Evolutionary conservation across 176 grass and related monocot species (phyloP), one percentile per base, ranked within the genome.

Genomic region (Alloteropsis semialata): DNA sequence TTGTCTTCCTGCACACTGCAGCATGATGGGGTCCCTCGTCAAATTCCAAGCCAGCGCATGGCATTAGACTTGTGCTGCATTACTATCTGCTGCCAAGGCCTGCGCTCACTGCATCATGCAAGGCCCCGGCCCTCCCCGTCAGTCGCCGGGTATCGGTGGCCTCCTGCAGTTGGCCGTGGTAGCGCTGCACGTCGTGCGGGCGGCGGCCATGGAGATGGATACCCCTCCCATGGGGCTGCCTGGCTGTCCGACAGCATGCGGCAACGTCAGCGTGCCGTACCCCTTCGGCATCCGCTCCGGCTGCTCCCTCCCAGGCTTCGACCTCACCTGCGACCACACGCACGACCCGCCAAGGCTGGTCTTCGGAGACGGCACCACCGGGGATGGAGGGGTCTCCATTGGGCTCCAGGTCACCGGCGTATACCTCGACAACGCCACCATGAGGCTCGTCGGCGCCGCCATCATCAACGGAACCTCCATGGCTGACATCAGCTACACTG

Each of bases 401-500:
- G 37, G 37, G 21, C 4, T 36, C 34, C 34, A 36, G 34, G 34
- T 36, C 34, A 5, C 34, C 34, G 34, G 34, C 34, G 5, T 36
- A 36, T 36, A 36, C 34, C 51, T 54, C 50, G 2, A 53, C 18
- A 53, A 53, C 18, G 17, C 51, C 51, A 22, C 51, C 19, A 2
- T 54, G 19, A 18, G 7, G 18, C 18, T 54, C 51, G 51, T 22
- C 4, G 1, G 51, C 5, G 7, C 5, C 19, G 0, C 51, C 51
- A 54, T 54, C 0, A 19, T 54, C 6, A 6, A 54, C 5, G 1
- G 7, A 6, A 21, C 51, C 51, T 8, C 6, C 50, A 21, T 3
- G 5, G 18, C 50, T 5, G 5, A 6, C 5, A 7, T 5, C 50
- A 0, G 5, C 18, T 0, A 5, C 5, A 17, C 1, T 5, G 18